phyloP scores from a whole-genome alignment of 768 basidiomycete species.

The Scleroderma citrinum region DNA sequence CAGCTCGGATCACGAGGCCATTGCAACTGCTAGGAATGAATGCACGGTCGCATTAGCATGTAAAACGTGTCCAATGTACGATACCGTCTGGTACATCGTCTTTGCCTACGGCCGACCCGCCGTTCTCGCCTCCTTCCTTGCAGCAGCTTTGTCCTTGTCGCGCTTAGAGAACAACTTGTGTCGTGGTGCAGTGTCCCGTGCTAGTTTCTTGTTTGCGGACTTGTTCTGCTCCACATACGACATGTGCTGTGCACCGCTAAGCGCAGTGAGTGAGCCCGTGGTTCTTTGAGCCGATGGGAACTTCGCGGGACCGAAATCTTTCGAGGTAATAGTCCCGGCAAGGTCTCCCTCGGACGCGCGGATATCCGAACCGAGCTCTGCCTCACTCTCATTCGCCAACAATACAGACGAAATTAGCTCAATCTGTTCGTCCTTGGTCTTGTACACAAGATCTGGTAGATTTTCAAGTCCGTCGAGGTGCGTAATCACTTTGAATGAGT shows the following conservation, averaged over 20 bases:
- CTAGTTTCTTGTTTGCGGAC: constrained; percentile 78
- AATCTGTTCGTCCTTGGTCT: constrained; percentile 88
- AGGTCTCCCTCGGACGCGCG: constrained; percentile 80
- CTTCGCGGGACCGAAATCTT: constrained; percentile 69
- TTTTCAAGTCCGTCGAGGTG: constrained; percentile 89
- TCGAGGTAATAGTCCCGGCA: constrained; percentile 79
- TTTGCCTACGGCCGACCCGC: constrained; percentile 16
- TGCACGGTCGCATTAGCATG: background rate
- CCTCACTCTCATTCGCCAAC: constrained; percentile 84
- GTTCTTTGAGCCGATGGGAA: constrained; percentile 70
- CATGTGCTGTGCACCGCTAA: constrained; percentile 90
- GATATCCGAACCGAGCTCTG: constrained; percentile 82
- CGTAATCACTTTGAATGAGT: constrained; percentile 99
- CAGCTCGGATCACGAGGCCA: background rate
- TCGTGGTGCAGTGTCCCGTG: constrained; percentile 46
- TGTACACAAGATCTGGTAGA: constrained; percentile 86
- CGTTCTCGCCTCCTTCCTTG: constrained; percentile 39
- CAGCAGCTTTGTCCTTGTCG: constrained; percentile 64
- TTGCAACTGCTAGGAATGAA: background rate
- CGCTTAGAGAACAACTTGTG: constrained; percentile 82
- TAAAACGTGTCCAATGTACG: background rate
- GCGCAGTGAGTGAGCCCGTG: constrained; percentile 72
- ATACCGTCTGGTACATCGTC: too few species aligned
- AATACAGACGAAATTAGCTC: constrained; percentile 93
- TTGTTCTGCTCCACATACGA: constrained; percentile 91